Base-by-base conservation (phyloP, 2,329 filamentous ascomycete genomes). In the Stachybotrys chartarum region DNA sequence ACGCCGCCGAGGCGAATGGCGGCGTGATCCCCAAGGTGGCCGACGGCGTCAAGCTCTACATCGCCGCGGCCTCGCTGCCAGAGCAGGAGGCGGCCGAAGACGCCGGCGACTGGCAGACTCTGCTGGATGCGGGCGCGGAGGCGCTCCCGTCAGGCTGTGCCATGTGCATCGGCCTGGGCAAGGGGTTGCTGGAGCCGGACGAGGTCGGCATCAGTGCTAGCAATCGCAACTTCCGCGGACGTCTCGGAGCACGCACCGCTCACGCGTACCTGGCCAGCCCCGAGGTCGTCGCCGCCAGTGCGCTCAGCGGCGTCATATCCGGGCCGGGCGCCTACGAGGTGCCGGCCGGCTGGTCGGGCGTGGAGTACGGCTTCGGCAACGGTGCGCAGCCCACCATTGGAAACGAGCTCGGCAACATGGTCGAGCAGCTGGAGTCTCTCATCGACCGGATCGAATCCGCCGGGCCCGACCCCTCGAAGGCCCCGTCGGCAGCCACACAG, bases 211-310 rank as follows among this genome's bases (percentile, higher is more conserved):
- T 97, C 62, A 86, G 80, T 58, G 90, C 91, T 0, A 85, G 80
- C 53, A 97, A 97, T 75, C 80, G 92, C 11, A 96, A 96, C 70
- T 97, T 92, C 78, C 91, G 92, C 71, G 92, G 91, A 0, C 84
- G 92, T 3, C 95, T 97, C 89, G 92, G 92, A 24, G 58, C 62
- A 1, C 54, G 57, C 1, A 44, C 53, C 6, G 89, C 91, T 0
- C 85, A 91, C 65, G 90, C 91, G 51, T 96, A 96, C 68, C 83
- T 96, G 3, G 88, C 86, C 7, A 92, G 87, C 60, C 91, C 92
- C 1, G 91, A 96, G 66, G 86, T 96, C 6, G 92, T 97, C 1
- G 91, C 91, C 6, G 91, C 92, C 5, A 93, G 88, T 63, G 91
- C 91, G 2, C 73, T 96, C 2, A 65, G 76, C 24, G 88, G 87